Evolutionary conservation across 768 basidiomycete genomes (phyloP).

Genomic region (Candolleomyces aberdarensis): DNA sequence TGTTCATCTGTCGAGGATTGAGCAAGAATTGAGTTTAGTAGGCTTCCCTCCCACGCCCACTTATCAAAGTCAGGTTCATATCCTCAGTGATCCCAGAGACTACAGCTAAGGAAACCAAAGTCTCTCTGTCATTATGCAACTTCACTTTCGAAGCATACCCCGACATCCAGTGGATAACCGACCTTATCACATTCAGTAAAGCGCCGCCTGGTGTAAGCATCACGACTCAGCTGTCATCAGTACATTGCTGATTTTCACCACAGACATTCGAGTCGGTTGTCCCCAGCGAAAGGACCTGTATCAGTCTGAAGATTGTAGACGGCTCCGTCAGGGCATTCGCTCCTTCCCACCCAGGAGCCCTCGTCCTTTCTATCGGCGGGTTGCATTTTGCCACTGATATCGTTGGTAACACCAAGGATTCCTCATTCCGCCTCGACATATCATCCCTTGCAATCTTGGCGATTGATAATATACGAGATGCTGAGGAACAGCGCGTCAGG

Average conservation of each 20-base stretch:
- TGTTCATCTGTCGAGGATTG: background rate
- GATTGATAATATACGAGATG: conserved; percentile 28
- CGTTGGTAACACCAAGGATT: conserved; percentile 60
- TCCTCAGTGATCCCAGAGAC: conserved; percentile 61
- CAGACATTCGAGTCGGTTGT: conserved; percentile 90
- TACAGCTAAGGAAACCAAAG: conserved; percentile 71
- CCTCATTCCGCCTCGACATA: conserved; percentile 46
- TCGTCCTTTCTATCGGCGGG: conserved; percentile 66
- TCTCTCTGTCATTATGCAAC: conserved; percentile 61
- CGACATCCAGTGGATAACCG: conserved; percentile 59
- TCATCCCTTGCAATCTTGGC: conserved; percentile 47
- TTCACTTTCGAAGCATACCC: conserved; percentile 62
- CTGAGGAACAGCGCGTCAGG: conserved; percentile 20
- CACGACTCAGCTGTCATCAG: background rate
- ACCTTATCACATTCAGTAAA: conserved; percentile 64
- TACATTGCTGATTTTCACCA: background rate
- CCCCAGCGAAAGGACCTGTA: conserved; percentile 79
- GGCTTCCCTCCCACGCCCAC: conserved; percentile 44
- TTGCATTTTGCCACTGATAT: conserved; percentile 72
- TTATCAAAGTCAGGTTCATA: conserved; percentile 63
- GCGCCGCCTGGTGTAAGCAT: conserved; percentile 85
- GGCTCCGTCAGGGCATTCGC: conserved; percentile 62
- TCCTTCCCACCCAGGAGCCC: conserved; percentile 55
- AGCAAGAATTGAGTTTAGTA: conserved; percentile 17
- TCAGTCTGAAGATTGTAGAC: conserved; percentile 64